A percentile compares a stretch with the other conserved stretches of the same genome.
Conservation (phyloP, 495 filamentous ascomycete genomes). For the Aspergillus cavernicola region DNA sequence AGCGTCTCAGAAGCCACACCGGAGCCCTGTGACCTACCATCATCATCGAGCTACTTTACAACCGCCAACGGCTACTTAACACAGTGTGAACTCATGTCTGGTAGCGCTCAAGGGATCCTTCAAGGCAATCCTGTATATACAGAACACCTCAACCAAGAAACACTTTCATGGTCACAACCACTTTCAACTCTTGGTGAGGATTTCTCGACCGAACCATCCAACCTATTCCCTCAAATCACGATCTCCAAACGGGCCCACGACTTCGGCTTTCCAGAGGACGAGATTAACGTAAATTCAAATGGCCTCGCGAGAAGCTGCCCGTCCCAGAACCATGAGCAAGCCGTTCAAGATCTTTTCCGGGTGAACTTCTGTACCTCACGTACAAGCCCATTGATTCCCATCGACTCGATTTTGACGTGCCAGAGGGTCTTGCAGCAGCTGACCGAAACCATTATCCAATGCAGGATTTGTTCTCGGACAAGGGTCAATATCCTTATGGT, state of each 20-base stretch:
- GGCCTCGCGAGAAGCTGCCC: constrained; percentile 5
- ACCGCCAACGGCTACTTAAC: background rate
- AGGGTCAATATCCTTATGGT: constrained; percentile 32
- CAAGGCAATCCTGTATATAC: background rate
- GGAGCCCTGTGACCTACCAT: constrained; percentile 1
- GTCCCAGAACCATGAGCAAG: constrained; percentile 23
- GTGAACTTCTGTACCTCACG: constrained; percentile 19
- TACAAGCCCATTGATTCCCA: constrained; percentile 16
- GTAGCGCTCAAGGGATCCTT: background rate
- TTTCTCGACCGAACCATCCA: background rate
- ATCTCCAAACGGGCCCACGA: background rate
- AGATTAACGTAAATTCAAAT: background rate
- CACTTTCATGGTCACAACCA: constrained; percentile 12
- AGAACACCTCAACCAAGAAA: constrained; percentile 7
- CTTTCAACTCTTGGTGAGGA: constrained; percentile 1
- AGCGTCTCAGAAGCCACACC: constrained; percentile 1
- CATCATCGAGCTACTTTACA: constrained; percentile 1
- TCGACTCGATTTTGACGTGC: constrained; percentile 30
- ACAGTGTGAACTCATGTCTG: background rate
- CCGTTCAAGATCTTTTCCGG: constrained; percentile 18
- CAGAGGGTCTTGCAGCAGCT: constrained; percentile 29
- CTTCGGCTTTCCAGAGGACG: constrained; percentile 1
- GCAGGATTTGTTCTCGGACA: constrained; percentile 27
- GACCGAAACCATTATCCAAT: constrained; percentile 30
- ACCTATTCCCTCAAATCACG: background rate